Evolutionary conservation across 139 green algal genomes (phyloP).

Genomic region (Chlamydomonas sphaeroides): DNA sequence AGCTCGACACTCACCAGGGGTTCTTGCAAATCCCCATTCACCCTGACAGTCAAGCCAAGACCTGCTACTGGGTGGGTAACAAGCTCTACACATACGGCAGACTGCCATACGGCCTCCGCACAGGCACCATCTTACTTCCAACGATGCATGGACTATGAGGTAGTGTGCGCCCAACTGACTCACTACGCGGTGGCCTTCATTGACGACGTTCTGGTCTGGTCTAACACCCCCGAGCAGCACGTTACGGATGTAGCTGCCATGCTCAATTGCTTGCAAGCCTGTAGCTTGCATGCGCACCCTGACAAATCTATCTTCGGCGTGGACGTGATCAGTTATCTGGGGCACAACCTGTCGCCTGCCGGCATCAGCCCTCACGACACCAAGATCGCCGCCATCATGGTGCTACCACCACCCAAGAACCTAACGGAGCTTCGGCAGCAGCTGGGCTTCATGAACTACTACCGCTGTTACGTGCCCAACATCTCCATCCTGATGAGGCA

Average conservation of each 20-base stretch:
- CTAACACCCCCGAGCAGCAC: no score
- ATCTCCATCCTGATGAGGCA: background rate
- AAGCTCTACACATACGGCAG: no score
- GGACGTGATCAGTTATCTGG: background rate
- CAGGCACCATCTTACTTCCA: no score
- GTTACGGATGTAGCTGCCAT: background rate
- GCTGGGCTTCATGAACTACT: background rate
- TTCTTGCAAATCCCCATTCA: no score
- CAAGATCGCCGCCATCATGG: background rate
- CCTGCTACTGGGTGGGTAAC: no score
- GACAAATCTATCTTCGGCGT: background rate
- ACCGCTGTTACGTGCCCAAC: background rate
- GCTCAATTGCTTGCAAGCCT: background rate
- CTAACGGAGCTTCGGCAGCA: background rate
- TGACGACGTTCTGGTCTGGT: no score
- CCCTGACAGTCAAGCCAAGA: no score
- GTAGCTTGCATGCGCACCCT: background rate
- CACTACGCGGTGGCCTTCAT: no score
- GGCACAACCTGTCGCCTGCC: background rate
- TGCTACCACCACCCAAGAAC: background rate
- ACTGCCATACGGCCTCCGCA: no score
- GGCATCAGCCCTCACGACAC: background rate
- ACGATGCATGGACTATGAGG: no score
- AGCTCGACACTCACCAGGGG: no score
- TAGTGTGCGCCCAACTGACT: no score